Conservation (phyloP, 805 yeast genomes). For the Yarrowia deformans region DNA sequence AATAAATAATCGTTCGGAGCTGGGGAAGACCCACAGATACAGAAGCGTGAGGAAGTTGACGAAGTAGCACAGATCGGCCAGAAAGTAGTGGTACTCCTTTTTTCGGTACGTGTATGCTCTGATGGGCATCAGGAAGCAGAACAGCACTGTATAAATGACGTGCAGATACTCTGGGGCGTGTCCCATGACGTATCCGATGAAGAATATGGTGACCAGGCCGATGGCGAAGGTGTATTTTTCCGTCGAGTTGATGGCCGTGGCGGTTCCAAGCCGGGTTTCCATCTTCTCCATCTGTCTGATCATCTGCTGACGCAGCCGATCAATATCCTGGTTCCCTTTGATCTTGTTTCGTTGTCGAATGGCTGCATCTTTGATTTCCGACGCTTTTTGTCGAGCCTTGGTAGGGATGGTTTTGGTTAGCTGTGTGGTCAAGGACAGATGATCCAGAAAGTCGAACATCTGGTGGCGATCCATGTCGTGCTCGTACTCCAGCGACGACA, state of each 20-base stretch:
- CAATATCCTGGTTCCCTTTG: conserved; percentile 48
- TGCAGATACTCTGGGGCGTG: conserved; percentile 80
- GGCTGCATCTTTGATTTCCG: conserved; percentile 38
- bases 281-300: conserved; percentile 47
- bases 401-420: conserved; percentile 34
- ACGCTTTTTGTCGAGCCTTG: conserved; percentile 29
- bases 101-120: conserved; percentile 83
- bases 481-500: conserved; percentile 38
- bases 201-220: conserved; percentile 70
- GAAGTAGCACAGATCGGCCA: conserved; percentile 93
- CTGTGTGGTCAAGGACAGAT: conserved; percentile 31
- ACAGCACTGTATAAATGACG: conserved; percentile 68
- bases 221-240: conserved; percentile 85
- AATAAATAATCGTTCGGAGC: conserved; percentile 73
- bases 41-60: conserved; percentile 74
- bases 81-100: conserved; percentile 78
- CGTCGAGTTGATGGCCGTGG: conserved; percentile 52
- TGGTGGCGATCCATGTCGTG: conserved; percentile 35
- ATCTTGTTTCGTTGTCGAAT: conserved; percentile 35
- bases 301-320: conserved; percentile 45
- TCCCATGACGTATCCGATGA: conserved; percentile 79
- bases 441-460: conserved; percentile 33
- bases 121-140: conserved; percentile 76
- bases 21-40: conserved; percentile 84
- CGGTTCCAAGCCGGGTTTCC: conserved; percentile 46